Evolutionary conservation across 768 basidiomycete species (phyloP), one percentile per base, ranked within the genome.

Genomic region (Trametes cinnabarina): DNA sequence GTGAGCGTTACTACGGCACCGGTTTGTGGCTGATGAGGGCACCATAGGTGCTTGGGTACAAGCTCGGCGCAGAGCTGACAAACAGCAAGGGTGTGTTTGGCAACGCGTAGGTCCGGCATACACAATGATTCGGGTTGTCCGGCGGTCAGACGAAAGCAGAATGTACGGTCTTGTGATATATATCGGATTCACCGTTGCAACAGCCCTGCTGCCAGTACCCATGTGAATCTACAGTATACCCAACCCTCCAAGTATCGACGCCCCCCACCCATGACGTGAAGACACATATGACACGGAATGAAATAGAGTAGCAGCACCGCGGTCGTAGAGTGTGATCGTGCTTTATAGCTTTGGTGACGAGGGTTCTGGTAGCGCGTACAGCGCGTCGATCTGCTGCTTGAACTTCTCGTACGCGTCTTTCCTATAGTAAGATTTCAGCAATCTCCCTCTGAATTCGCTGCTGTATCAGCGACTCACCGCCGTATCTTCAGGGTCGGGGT

Each of bases 401-500:
- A 82, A 89, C 66, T 84, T 80, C 59, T 80, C 80, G 65, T 88
- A 86, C 11, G 91, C 92, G 57, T 92, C 86, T 71, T 82, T 89
- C 54, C 83, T 77, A 63, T 61, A 63, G 25, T 34, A 8, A 26
- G n/a, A 15, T 32, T 3, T 53, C 4, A 53, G 51, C 22, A 1
- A 6, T 37, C 28, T 46, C 8, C 19, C 20, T 34, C 20, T 34
- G 5, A n/a, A 15, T 15, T 12, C 20, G 3, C 19, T 12, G 10
- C 11, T 11, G 17, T 19, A 15, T 32, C 12, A 12, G 25, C 23
- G 12, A 60, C 66, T 66, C 63, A 79, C 77, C 90, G 86, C 61
- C 86, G 82, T 49, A 96, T 73, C 74, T 97, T 98, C 75, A 96
- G 73, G 3, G 93, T 95, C 4, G 96, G 94, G 0, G 96, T 98